Evolutionary conservation across 176 grass and related monocot genomes (phyloP).

Genomic region (Musa beccarii): DNA sequence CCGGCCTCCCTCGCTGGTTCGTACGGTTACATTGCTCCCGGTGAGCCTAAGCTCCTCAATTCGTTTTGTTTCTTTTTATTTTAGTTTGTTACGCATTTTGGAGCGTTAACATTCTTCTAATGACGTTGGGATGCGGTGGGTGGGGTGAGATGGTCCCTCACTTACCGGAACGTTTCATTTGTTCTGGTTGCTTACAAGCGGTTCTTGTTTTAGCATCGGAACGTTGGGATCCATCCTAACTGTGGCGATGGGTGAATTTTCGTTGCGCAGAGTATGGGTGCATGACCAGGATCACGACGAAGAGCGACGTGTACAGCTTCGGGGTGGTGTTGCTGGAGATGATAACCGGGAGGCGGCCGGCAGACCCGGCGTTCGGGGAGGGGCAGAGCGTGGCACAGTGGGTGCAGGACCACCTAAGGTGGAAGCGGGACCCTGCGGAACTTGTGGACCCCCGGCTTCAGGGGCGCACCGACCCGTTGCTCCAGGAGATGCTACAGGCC

Average conservation of each 20-base stretch:
- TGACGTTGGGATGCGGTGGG: too few species aligned
- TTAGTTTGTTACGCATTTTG: too few species aligned
- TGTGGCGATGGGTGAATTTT: too few species aligned
- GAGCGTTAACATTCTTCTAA: too few species aligned
- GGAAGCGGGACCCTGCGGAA: slow-evolving; percentile 50
- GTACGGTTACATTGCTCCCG: slow-evolving; percentile 89
- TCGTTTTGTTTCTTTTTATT: too few species aligned
- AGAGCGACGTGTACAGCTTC: slow-evolving; percentile 90
- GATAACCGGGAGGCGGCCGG: slow-evolving; percentile 45
- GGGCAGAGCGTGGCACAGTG: slow-evolving; percentile 71
- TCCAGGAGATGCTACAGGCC: slow-evolving; percentile 85
- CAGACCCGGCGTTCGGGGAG: slow-evolving; percentile 46
- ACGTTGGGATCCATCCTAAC: too few species aligned
- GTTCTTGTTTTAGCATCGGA: too few species aligned
- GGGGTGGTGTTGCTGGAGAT: slow-evolving; percentile 63
- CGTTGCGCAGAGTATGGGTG: slow-evolving; percentile 47
- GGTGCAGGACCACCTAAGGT: slow-evolving; percentile 59
- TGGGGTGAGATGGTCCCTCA: too few species aligned
- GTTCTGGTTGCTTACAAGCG: neutral
- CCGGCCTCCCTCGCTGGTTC: slow-evolving; percentile 61
- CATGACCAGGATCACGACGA: slow-evolving; percentile 75
- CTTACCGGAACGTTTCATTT: too few species aligned
- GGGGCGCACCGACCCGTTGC: slow-evolving; percentile 45
- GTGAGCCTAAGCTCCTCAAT: slow-evolving; percentile 16
- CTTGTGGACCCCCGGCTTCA: slow-evolving; percentile 47